A percentile compares a stretch with the other conserved stretches of the same genome.
phyloP scores from a whole-genome alignment of 306 rosid genomes.

The Citrullus amarus region DNA sequence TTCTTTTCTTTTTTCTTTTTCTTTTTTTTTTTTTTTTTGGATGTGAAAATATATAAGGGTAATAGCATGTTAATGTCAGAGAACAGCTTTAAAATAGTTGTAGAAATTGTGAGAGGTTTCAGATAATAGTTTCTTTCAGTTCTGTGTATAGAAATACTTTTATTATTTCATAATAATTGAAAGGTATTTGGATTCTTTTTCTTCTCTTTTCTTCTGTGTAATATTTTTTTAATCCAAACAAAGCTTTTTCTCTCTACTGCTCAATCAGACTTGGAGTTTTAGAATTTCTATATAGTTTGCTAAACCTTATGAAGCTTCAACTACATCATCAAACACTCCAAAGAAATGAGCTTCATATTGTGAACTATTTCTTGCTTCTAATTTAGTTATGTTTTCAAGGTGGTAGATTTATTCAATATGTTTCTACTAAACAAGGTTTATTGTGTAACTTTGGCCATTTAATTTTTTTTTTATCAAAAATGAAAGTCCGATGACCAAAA shows the following conservation, averaged over 20 bases:
- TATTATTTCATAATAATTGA: conserved; percentile 12
- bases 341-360: too few relatives aligned
- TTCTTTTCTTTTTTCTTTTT: too few relatives aligned
- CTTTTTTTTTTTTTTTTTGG: background rate
- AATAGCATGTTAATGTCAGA: conserved; percentile 4
- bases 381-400: too few relatives aligned
- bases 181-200: conserved; percentile 9
- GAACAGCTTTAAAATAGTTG: background rate
- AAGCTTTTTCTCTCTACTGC: background rate
- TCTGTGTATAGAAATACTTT: conserved; percentile 14
- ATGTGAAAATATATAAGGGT: conserved; percentile 11
- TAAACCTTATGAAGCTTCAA: background rate
- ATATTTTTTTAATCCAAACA: background rate
- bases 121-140: background rate
- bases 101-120: conserved; percentile 7
- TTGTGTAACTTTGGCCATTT: too few relatives aligned
- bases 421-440: too few relatives aligned
- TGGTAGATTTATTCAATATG: too few relatives aligned
- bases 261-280: background rate
- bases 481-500: too few relatives aligned
- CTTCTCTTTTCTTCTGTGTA: background rate
- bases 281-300: background rate
- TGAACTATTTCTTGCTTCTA: too few relatives aligned
- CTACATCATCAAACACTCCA: too few relatives aligned
- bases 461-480: too few relatives aligned